Evolutionary conservation across 1,284 basidiomycete genomes (phyloP).

Genomic region (Trichosporon sp.): DNA sequence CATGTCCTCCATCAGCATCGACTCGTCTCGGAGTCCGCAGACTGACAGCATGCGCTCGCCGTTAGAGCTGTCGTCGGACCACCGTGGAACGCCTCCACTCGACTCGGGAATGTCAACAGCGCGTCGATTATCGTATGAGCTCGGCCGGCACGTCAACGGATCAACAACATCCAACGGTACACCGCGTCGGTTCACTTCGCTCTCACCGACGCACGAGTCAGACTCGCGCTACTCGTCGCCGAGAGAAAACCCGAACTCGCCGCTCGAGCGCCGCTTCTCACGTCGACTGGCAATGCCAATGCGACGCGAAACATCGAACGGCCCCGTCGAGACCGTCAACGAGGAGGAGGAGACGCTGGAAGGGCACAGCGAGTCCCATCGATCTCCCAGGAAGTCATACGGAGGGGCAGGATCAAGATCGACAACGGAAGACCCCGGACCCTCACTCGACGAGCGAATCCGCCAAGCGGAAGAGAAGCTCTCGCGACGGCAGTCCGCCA

Average conservation of each 20-base stretch:
- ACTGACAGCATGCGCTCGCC: neutral
- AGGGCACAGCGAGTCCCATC: neutral
- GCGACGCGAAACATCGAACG: slow-evolving; percentile 6
- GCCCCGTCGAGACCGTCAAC: neutral
- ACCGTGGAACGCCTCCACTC: neutral
- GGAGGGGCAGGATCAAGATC: neutral
- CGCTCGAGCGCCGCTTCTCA: slow-evolving; percentile 17
- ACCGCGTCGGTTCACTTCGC: neutral
- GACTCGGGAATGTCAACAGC: neutral
- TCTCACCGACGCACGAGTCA: neutral
- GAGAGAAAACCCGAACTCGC: neutral
- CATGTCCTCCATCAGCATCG: slow-evolving; percentile 19
- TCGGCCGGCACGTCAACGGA: neutral
- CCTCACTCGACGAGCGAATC: slow-evolving; percentile 32
- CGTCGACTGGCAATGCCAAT: slow-evolving; percentile 5
- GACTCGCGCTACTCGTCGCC: neutral
- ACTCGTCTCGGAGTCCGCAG: slow-evolving; percentile 18
- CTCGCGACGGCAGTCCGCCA: neutral
- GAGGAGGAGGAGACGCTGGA: slow-evolving; percentile 8
- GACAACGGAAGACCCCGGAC: neutral
- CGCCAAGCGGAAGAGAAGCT: slow-evolving; percentile 34
- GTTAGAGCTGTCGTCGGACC: neutral
- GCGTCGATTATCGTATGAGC: neutral
- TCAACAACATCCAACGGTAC: neutral
- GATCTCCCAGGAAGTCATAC: neutral